Evolutionary conservation across 495 filamentous ascomycete species (phyloP).

Genomic region (Xylona heveae): DNA sequence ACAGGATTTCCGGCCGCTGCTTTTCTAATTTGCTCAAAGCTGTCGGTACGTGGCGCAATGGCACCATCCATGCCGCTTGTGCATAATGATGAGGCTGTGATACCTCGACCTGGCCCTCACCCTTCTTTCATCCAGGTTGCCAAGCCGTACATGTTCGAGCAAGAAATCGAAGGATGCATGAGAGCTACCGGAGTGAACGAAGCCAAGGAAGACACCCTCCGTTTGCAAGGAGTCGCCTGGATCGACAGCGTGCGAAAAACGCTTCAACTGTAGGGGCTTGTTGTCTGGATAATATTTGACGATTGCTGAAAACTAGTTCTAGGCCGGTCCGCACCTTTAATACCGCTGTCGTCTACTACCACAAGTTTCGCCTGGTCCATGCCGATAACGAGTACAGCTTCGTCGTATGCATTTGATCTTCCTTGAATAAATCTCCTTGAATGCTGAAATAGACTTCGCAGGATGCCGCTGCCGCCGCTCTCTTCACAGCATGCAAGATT

Average conservation of each 20-base stretch:
- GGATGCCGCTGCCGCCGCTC: slow-evolving; percentile 70
- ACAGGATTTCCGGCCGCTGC: no score
- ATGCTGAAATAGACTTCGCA: slow-evolving; percentile 13
- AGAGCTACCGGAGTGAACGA: slow-evolving; percentile 29
- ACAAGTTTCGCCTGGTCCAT: slow-evolving; percentile 68
- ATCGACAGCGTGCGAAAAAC: slow-evolving; percentile 56
- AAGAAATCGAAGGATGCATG: slow-evolving; percentile 36
- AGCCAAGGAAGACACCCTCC: slow-evolving; percentile 42
- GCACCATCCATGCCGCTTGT: no score
- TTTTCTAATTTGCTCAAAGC: no score
- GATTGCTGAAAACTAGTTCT: slow-evolving; percentile 5
- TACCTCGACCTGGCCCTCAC: slow-evolving; percentile 34
- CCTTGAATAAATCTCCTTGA: neutral
- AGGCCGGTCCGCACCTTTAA: slow-evolving; percentile 68
- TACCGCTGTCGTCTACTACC: slow-evolving; percentile 69
- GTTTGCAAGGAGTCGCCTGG: slow-evolving; percentile 58
- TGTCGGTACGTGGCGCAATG: no score
- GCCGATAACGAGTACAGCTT: slow-evolving; percentile 47
- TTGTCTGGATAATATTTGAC: slow-evolving; percentile 3
- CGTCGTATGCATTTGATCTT: slow-evolving; percentile 15
- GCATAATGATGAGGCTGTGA: no score
- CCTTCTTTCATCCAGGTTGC: slow-evolving; percentile 53
- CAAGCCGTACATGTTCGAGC: slow-evolving; percentile 43
- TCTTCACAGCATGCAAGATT: slow-evolving; percentile 89
- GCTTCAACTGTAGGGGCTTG: slow-evolving; percentile 37